Base-by-base conservation (phyloP, 2,329 filamentous ascomycete species). In the Parastagonospora avenae region DNA sequence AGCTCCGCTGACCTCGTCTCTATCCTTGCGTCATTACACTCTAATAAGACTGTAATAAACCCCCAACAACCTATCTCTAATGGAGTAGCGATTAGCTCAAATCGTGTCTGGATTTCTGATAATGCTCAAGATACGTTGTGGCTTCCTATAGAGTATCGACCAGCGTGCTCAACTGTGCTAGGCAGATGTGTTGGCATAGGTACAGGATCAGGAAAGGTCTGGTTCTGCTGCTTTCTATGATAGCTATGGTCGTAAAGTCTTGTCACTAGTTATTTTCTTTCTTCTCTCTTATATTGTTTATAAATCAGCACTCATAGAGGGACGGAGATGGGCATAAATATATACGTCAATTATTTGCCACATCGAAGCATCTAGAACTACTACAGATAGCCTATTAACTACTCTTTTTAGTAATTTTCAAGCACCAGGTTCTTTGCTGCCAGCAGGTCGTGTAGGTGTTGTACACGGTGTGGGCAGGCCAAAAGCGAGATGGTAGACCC, bases 131-230 rank as follows among this genome's bases (percentile, higher is more conserved):
- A 45, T 28, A n/a, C 7, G 42, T 36, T 45, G 10, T 36, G 42
- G 42, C 32, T 45, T 10, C 42, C 42, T 10, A 8, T 24, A 45
- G 42, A 45, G 42, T 45, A 45, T 37, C 42, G 42, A 4, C 42
- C 42, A 45, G 11, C 19, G 15, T 29, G 42, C 15, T 45, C 32
- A 33, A 19, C 31, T 37, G 24, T 29, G 19, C 30, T 8, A 35
- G 42, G 32, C 32, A 45, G 16, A 30, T 29, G 30, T 45, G 15
- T 45, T 35, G 32, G 42, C 15, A 28, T 45, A 37, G 31, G 41
- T 35, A 43, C 29, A 19, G 29, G 29, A 8, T 35, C 29, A 9
- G 33, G 33, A 36, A 36, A 15, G 12, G 33, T 36, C 4, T 36
- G 33, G 33, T 35, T n/a, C n/a, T n/a, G n/a, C n/a, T n/a, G n/a